Percentiles rank a stretch among this genome's conserved stretches.
Evolutionary conservation across 768 basidiomycete genomes (phyloP).

Genomic region (Clavulina sp.): DNA sequence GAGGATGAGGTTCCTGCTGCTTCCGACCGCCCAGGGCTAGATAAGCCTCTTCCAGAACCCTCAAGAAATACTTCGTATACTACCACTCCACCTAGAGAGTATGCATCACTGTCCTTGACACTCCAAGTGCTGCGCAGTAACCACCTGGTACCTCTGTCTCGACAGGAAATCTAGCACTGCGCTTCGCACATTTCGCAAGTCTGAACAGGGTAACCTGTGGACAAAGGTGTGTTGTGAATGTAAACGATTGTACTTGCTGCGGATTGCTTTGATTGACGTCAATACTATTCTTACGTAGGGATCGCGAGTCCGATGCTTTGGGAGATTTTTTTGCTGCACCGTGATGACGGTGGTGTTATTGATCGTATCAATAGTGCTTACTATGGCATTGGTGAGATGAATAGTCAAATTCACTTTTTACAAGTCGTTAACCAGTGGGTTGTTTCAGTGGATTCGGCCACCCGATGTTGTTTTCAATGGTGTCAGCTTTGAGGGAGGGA

Average conservation of each 20-base stretch:
- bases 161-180: background rate
- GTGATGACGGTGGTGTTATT: conserved; percentile 48
- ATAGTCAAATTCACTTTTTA: background rate
- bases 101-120: background rate
- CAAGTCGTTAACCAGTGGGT: background rate
- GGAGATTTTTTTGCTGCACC: conserved; percentile 62
- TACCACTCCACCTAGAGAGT: no score
- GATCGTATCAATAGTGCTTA: conserved; percentile 43
- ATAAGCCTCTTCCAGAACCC: no score
- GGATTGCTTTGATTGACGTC: conserved; percentile 1
- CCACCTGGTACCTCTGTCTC: background rate
- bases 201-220: conserved; percentile 47
- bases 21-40: no score
- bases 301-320: conserved; percentile 37
- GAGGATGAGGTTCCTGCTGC: no score
- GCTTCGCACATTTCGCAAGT: background rate
- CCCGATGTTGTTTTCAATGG: conserved; percentile 45
- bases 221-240: conserved; percentile 32
- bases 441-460: conserved; percentile 55
- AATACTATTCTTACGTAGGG: conserved; percentile 26
- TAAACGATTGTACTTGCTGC: no score
- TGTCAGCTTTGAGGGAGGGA: conserved; percentile 24
- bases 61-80: no score
- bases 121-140: background rate
- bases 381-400: conserved; percentile 44